Percentiles rank a stretch among this genome's conserved stretches.
These are phyloP conservation scores for Mycena albidolilacea DNA, from an alignment of 768 basidiomycete species.

Conservation along the genomic window DNA sequence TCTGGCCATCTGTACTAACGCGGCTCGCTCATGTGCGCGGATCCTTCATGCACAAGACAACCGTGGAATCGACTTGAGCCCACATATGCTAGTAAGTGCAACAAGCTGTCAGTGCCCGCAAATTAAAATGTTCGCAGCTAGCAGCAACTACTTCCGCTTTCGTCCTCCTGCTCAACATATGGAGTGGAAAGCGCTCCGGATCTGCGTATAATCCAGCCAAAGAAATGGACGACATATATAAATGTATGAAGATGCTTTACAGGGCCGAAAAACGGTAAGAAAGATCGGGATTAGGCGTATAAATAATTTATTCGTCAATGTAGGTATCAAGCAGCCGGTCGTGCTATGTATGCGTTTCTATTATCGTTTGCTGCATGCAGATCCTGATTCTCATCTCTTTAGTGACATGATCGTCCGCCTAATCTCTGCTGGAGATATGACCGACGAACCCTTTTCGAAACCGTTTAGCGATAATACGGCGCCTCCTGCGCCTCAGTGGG, in stretches of 20 bases:
- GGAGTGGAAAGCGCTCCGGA: slow-evolving; percentile 70
- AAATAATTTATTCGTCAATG: not conserved
- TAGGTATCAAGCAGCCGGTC: slow-evolving; percentile 38
- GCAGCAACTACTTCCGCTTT: slow-evolving; percentile 60
- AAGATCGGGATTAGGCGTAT: not conserved
- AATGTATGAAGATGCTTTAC: slow-evolving; percentile 68
- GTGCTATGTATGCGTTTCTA: slow-evolving; percentile 30
- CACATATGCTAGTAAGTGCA: slow-evolving; percentile 54
- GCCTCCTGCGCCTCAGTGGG: slow-evolving; percentile 33
- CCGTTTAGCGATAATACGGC: slow-evolving; percentile 9
- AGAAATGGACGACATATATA: slow-evolving; percentile 73
- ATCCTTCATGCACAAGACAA: slow-evolving; percentile 70
- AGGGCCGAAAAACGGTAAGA: slow-evolving; percentile 56
- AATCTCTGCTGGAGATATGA: slow-evolving; percentile 36
- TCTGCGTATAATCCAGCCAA: slow-evolving; percentile 61
- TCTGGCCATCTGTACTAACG: slow-evolving; percentile 87
- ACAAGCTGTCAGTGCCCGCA: slow-evolving; percentile 1
- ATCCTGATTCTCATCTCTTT: slow-evolving; percentile 3
- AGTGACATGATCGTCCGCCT: slow-evolving; percentile 37
- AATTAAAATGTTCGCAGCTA: slow-evolving; percentile 43
- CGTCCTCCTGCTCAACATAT: slow-evolving; percentile 77
- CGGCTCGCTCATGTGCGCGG: slow-evolving; percentile 82
- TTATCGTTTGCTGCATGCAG: not conserved
- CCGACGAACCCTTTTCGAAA: slow-evolving; percentile 19
- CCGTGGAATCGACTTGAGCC: slow-evolving; percentile 51